A percentile compares a stretch with the other conserved stretches of the same genome.
Conservation (phyloP, 345 rosid species). For the Rhodamnia rubescens region DNA sequence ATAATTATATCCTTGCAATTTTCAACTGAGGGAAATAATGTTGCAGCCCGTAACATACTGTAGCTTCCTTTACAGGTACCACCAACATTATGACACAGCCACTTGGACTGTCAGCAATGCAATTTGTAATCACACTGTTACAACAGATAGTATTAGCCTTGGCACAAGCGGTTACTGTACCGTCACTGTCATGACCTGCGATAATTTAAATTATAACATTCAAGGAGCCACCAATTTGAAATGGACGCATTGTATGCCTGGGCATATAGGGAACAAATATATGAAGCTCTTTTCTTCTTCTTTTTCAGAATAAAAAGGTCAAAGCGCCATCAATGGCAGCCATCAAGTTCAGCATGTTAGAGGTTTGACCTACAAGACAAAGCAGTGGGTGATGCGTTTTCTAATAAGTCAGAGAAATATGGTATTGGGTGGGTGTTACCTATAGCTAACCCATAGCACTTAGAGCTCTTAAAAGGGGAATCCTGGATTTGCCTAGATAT, state of each 20-base stretch:
- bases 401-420: not conserved
- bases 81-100: not conserved
- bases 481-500: not conserved
- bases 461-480: not conserved
- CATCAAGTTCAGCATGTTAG: not conserved
- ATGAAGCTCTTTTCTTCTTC: not conserved
- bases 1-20: not conserved
- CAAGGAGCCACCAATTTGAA: not conserved
- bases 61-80: not conserved
- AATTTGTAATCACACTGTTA: not conserved
- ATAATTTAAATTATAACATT: not conserved
- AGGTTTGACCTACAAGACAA: not conserved
- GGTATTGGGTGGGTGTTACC: not conserved
- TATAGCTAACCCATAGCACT: not conserved
- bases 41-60: not conserved
- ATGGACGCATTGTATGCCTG: not conserved
- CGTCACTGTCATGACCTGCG: not conserved
- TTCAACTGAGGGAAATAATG: not conserved
- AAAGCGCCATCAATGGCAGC: not conserved
- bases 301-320: not conserved
- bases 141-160: not conserved
- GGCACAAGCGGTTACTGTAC: not conserved
- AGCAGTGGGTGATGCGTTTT: not conserved
- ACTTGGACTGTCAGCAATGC: not conserved
- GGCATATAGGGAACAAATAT: not conserved